Evolutionary conservation across 1,284 basidiomycete species (phyloP).

Genomic region (Sparassis latifolia): DNA sequence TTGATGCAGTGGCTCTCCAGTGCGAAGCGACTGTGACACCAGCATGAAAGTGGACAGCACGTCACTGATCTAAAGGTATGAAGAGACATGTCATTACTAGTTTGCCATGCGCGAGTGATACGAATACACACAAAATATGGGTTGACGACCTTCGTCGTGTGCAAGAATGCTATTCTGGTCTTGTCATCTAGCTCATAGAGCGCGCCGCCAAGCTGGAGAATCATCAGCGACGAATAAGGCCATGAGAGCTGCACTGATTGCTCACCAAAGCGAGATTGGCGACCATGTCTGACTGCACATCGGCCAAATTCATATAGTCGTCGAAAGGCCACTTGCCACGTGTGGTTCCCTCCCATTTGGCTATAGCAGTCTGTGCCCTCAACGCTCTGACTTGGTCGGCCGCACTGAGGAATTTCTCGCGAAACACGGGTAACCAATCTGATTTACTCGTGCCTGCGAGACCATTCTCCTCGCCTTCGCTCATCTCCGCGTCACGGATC

Average conservation of each 20-base stretch:
- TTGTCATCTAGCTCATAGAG: constrained; percentile 33
- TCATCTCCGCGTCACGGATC: constrained; percentile 25
- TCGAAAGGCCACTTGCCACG: constrained; percentile 45
- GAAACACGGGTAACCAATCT: constrained; percentile 24
- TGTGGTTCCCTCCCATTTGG: constrained; percentile 42
- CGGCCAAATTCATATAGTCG: constrained; percentile 37
- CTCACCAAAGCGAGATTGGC: constrained; percentile 33
- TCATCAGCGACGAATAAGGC: neutral
- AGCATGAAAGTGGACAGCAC: constrained; percentile 39
- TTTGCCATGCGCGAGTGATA: neutral
- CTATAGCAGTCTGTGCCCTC: constrained; percentile 30
- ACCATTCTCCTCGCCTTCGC: constrained; percentile 10
- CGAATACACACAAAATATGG: constrained; percentile 36
- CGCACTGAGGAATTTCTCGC: constrained; percentile 26
- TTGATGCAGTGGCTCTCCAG: constrained; percentile 39
- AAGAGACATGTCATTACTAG: neutral
- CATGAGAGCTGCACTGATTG: neutral
- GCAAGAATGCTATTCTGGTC: constrained; percentile 32
- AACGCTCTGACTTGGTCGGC: constrained; percentile 32
- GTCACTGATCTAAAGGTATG: constrained; percentile 32
- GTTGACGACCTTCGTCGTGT: constrained; percentile 39
- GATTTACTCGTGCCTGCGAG: neutral
- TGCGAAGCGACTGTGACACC: constrained; percentile 40
- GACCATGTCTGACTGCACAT: constrained; percentile 39
- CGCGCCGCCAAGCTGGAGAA: constrained; percentile 33